Base-by-base conservation (phyloP, 2,329 filamentous ascomycete species). In the Xylariaceae sp. region DNA sequence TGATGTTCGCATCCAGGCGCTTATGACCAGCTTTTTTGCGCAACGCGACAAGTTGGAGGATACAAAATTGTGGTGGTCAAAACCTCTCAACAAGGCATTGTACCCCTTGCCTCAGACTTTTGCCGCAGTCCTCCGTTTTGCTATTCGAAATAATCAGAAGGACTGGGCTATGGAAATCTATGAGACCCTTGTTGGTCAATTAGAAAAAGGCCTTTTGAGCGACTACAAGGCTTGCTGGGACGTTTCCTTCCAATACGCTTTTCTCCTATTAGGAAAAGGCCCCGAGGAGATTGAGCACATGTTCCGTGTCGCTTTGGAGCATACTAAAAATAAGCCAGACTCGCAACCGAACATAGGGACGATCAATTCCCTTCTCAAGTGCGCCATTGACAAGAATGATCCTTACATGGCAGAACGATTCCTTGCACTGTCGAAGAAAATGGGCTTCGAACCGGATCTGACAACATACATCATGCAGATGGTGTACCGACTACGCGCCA, bases 281-380 rank as follows among this genome's bases (percentile, higher is more conserved):
- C 83, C 88, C 1, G 84, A 90, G 72, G 86, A 90, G 70, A 80
- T 92, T 61, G 81, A 84, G 57, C 83, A 86, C 64, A 91, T 92
- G 84, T 82, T 94, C 60, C 77, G 82, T 49, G 79, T 86, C 17
- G 87, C 91, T 80, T 73, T 78, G n/a, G 73, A 76, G 44, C 75
- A 78, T 53, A 80, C 77, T 62, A 68, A 76, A 55, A 72, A 78
- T 61, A 72, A 80, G 58, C 71, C 77, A 58, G 74, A 76, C 13
- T 66, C 81, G 2, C 73, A 77, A 5, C 84, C 91, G 0, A 87
- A 90, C 57, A 86, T 86, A 5, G 75, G 81, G 2, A 91, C 88
- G 4, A 85, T 97, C 67, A 96, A 97, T 69, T 76, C 78, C 4
- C 79, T 97, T 30, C 80, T 97, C 15, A 81, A 84, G 56, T 85